Conservation (phyloP, 306 rosid genomes). For the Sindora glabra region DNA sequence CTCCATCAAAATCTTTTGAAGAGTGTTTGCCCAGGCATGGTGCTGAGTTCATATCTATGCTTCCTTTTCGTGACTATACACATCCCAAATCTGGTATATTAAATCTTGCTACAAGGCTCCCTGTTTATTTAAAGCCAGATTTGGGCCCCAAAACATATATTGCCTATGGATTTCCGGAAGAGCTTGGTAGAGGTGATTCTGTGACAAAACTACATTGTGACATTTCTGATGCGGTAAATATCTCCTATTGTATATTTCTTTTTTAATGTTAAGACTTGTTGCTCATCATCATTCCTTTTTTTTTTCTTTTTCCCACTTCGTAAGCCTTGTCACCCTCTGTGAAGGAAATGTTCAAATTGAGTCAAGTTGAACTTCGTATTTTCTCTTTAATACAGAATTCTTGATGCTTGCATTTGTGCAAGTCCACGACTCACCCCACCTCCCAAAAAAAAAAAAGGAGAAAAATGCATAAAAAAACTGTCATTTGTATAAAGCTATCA, state of each 20-base stretch:
- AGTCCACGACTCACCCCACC: too few species aligned
- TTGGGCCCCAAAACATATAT: conserved; percentile 64
- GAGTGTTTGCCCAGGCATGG: conserved; percentile 64
- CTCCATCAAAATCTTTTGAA: conserved; percentile 56
- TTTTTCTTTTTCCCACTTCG: neutral
- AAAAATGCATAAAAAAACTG: neutral
- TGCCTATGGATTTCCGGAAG: conserved; percentile 52
- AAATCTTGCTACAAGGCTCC: conserved; percentile 62
- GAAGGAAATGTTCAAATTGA: neutral
- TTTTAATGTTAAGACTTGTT: neutral
- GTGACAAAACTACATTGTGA: conserved; percentile 63
- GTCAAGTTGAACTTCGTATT: neutral
- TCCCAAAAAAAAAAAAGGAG: too few species aligned
- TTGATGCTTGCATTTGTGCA: too few species aligned
- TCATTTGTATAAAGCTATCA: neutral
- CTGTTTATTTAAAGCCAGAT: conserved; percentile 50
- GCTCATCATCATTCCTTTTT: neutral
- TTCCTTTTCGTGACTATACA: conserved; percentile 54
- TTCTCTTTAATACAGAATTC: neutral
- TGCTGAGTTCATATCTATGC: conserved; percentile 52
- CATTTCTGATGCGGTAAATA: conserved; percentile 59
- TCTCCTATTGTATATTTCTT: neutral
- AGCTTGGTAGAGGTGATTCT: conserved; percentile 61
- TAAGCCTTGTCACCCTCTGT: neutral
- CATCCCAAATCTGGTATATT: conserved; percentile 55